phyloP scores from a whole-genome alignment of 495 filamentous ascomycete genomes.

The Aspergillus hancockii region DNA sequence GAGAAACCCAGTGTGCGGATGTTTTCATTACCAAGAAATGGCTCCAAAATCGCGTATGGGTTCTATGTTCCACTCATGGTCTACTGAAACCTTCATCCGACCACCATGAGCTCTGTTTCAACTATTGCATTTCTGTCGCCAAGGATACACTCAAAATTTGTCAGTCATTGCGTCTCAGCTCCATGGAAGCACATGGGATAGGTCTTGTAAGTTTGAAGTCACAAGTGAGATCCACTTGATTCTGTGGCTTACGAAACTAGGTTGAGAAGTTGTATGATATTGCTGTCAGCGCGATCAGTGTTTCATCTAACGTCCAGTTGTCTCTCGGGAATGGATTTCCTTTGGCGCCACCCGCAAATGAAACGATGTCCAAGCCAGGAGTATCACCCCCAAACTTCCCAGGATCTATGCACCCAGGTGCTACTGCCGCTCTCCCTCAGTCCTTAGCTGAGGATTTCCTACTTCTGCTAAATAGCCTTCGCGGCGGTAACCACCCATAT shows the following conservation, averaged over 20 bases:
- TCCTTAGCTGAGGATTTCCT: conserved; percentile 36
- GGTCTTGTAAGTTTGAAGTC: conserved; percentile 56
- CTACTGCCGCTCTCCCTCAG: conserved; percentile 23
- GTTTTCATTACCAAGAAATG: conserved; percentile 75
- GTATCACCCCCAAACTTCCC: conserved; percentile 16
- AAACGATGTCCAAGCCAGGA: background rate
- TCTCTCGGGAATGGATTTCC: conserved; percentile 21
- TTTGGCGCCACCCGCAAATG: background rate
- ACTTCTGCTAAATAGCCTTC: conserved; percentile 36
- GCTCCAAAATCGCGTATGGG: conserved; percentile 83
- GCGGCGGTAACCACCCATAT: conserved; percentile 44
- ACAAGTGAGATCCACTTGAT: background rate
- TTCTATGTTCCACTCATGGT: conserved; percentile 59
- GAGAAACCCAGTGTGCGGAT: conserved; percentile 70
- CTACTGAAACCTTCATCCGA: conserved; percentile 53
- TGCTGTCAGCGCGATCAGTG: conserved; percentile 37
- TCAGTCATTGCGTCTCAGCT: conserved; percentile 59
- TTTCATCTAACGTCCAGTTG: conserved; percentile 34
- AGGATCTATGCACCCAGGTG: conserved; percentile 19
- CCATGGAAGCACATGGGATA: conserved; percentile 74
- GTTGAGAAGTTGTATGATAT: conserved; percentile 47
- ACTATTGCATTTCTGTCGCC: conserved; percentile 70
- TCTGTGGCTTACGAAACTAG: conserved; percentile 24
- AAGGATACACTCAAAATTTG: conserved; percentile 64
- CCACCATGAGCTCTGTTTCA: conserved; percentile 60